Evolutionary conservation across 169 alveolate species (phyloP), one percentile per base, ranked within the genome.

Genomic region (Plasmodium vivax): DNA sequence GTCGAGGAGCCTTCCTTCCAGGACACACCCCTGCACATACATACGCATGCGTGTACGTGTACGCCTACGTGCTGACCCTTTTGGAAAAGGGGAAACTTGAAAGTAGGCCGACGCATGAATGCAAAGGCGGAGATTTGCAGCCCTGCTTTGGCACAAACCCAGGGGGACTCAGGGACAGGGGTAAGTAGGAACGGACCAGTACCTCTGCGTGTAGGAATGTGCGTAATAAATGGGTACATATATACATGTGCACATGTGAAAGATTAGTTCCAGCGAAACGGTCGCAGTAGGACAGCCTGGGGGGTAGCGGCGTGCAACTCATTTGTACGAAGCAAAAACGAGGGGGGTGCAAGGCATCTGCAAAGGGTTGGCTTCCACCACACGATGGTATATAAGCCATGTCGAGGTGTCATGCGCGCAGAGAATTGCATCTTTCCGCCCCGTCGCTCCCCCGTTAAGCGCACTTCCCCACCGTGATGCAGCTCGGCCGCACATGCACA

Each of bases 401-500:
- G 56, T 45, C 56, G n/a, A 45, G 56, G 56, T 45, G n/a, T 12
- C 16, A n/a, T 45, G 56, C 12, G 56, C 56, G 16, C n/a, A 1
- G 56, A 45, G n/a, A 45, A n/a, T 45, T 45, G 56, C n/a, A 45
- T 45, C 16, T 10, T 45, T 45, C 56, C 56, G n/a, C 6, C 56
- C n/a, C 56, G 56, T 45, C 56, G 56, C 56, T 19, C 75, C 16
- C 75, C 38, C 4, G 36, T 27, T 45, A 45, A 45, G 2, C 36
- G 34, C 34, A 19, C 12, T n/a, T 62, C 38, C 75, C 0, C 27
- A 62, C 27, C 34, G 75, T 62, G 34, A 62, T 62, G 27, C 75
- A 19, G 34, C 75, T 27, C 75, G 75, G 30, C 34, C 27, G 30
- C 80, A 88, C 88, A 79, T 88, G 94, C 71, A 80, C 82, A 62